phyloP scores from a whole-genome alignment of 306 rosid species.

The Quercus dentata region DNA sequence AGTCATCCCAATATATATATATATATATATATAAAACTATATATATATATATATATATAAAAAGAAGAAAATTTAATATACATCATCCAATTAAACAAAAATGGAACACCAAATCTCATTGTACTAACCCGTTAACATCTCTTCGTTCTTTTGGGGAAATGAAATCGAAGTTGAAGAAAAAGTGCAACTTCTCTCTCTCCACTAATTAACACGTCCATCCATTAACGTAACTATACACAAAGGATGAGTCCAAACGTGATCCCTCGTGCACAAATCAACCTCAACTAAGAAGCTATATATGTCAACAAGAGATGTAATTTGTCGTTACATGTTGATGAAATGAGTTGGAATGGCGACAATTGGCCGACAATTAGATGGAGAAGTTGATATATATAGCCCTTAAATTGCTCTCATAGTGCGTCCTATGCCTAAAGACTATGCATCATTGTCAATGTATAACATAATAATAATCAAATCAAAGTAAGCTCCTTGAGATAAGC shows the following conservation, averaged over 20 bases:
- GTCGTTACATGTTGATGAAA: not conserved
- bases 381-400: not conserved
- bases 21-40: too few relatives aligned
- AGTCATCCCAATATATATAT: not conserved
- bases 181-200: not conserved
- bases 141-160: not conserved
- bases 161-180: not conserved
- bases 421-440: not conserved
- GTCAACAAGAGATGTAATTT: not conserved
- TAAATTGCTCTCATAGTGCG: not conserved
- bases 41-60: too few relatives aligned
- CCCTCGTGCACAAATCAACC: constrained; percentile 4
- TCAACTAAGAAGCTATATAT: constrained; percentile 11
- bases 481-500: not conserved
- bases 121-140: not conserved
- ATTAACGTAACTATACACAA: not conserved
- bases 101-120: too few relatives aligned
- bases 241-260: not conserved
- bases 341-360: constrained; percentile 25
- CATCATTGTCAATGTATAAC: constrained; percentile 11
- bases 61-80: too few relatives aligned
- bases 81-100: too few relatives aligned
- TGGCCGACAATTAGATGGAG: constrained; percentile 43
- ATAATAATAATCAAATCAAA: constrained; percentile 7
- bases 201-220: not conserved